Evolutionary conservation across 2,329 filamentous ascomycete species (phyloP), one percentile per base, ranked within the genome.

Genomic region (Trichoderma cornu-damae): DNA sequence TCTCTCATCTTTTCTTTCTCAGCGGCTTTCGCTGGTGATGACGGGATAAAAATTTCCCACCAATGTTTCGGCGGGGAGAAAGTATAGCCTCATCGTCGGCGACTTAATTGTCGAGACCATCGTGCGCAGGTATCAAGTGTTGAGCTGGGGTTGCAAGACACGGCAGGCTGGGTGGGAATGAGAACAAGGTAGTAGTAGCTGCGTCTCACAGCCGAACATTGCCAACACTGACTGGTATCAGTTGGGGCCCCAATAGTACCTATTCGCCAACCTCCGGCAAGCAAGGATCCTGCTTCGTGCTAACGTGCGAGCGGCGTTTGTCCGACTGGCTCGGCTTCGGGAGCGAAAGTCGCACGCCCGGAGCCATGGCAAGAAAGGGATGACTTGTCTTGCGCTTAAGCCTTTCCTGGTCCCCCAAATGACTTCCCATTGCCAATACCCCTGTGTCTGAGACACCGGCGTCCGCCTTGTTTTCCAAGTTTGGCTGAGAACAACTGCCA

Each of bases 231-330:
- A 22, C 32, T 46, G 40, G 40, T 35, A 26, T 28, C 32, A 54
- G 9, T 34, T 34, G 52, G 42, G 49, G 22, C 34, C n/a, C n/a
- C n/a, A n/a, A n/a, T n/a, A n/a, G n/a, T n/a, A n/a, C n/a, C n/a
- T 28, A 22, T 9, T 47, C 8, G 28, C 32, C 52, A 55, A 22
- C 14, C 16, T n/a, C 30, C 42, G 34, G 40, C 43, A 38, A 54
- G 40, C 40, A 35, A 37, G 52, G 22, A 38, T 37, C 28, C 42
- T 43, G 32, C 20, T 38, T 32, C n/a, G 49, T 54, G 40, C 51
- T 54, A 46, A n/a, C 37, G 40, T 28, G 49, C 44, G 50, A 54
- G 52, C 32, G 52, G 43, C 34, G 24, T 35, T 37, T 55, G 52
- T 26, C 42, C 52, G 42, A 46, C 52, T 46, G 42, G 40, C 42